A percentile compares a stretch with the other conserved stretches of the same genome.
These are phyloP conservation scores for Phoma sp. DNA, from an alignment of 2,329 filamentous ascomycete species.

Conservation along the genomic window DNA sequence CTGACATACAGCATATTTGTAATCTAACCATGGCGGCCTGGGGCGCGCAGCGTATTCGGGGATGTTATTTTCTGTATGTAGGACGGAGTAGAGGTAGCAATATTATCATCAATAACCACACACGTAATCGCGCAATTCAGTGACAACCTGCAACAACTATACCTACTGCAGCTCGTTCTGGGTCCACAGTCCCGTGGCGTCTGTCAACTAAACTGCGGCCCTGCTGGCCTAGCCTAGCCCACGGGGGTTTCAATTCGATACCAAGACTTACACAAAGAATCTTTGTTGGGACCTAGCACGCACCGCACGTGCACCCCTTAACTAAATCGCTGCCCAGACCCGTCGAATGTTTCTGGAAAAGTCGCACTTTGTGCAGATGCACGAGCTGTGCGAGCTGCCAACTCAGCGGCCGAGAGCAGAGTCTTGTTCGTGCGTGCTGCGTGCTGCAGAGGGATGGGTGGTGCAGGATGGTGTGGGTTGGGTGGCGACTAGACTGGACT, in stretches of 20 bases:
- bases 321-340: slow-evolving; percentile 13
- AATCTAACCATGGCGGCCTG: slow-evolving; percentile 17
- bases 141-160: background rate
- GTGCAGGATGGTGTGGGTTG: too few species aligned
- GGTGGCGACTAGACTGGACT: too few species aligned
- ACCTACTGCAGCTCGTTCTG: background rate
- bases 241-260: background rate
- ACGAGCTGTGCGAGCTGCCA: slow-evolving; percentile 11
- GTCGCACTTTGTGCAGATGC: too few species aligned
- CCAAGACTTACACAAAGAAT: slow-evolving; percentile 10
- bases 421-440: too few species aligned
- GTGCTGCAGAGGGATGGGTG: too few species aligned
- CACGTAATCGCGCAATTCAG: too few species aligned
- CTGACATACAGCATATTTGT: slow-evolving; percentile 19
- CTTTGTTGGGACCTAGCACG: slow-evolving; percentile 15
- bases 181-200: background rate
- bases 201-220: background rate
- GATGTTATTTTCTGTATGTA: slow-evolving; percentile 17
- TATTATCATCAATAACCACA: slow-evolving; percentile 1
- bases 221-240: background rate
- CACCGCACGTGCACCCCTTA: too few species aligned
- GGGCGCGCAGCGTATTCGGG: slow-evolving; percentile 8
- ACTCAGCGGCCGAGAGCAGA: slow-evolving; percentile 3
- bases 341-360: too few species aligned
- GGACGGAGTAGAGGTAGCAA: slow-evolving; percentile 13